Conservation (phyloP, 2,329 filamentous ascomycete species). For the Trichoderma sp. region DNA sequence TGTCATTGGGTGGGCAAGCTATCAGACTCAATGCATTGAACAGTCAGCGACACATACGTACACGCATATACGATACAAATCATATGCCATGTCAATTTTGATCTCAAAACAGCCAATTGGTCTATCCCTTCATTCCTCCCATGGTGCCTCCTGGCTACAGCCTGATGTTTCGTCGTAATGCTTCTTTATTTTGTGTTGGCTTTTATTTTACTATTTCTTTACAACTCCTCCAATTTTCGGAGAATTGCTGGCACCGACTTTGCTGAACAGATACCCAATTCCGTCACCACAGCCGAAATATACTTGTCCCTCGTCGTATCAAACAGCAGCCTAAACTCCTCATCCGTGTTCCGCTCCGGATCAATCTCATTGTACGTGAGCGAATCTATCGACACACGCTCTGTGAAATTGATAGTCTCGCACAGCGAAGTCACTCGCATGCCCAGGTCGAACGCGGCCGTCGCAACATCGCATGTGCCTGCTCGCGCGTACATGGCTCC, state of each 20-base stretch:
- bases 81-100: not conserved
- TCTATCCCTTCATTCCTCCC: not conserved
- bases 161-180: not conserved
- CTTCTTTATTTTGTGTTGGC: not conserved
- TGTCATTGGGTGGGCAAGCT: not conserved
- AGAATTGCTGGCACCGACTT: conserved; percentile 75
- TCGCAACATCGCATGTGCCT: conserved; percentile 84
- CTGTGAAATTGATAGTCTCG: conserved; percentile 91
- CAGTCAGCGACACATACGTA: not conserved
- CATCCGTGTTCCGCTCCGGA: conserved; percentile 66
- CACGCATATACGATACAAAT: not conserved
- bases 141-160: not conserved
- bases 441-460: conserved; percentile 75
- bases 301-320: conserved; percentile 89
- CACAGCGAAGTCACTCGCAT: conserved; percentile 87
- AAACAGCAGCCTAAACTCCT: conserved; percentile 72
- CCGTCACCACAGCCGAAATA: conserved; percentile 86
- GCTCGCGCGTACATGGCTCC: conserved; percentile 86
- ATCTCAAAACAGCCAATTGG: not conserved
- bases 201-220: conserved; percentile 31
- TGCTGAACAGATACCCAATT: conserved; percentile 84
- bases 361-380: conserved; percentile 93
- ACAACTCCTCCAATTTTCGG: conserved; percentile 61
- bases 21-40: not conserved
- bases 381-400: conserved; percentile 85